Evolutionary conservation across 176 grass and related monocot species (phyloP), one percentile per base, ranked within the genome.

Genomic region (Aechmea fasciata): DNA sequence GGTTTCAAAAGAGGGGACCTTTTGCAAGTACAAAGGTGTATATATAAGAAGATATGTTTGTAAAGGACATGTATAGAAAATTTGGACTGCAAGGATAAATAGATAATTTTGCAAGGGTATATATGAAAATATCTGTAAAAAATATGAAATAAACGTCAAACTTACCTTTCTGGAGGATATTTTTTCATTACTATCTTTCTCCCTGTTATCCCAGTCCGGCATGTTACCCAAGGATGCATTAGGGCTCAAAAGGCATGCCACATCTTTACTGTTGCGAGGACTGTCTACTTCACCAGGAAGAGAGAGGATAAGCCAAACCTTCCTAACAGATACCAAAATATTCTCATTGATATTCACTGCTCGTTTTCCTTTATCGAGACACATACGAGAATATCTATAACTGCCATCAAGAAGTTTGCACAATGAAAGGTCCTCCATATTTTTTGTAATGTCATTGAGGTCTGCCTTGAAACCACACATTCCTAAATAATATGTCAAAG

Each of bases 341-440:
- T 87, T 84, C 69, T 93, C 89, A 81, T 87, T 87, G 1, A 65
- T 77, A 49, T 11, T 79, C 70, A 84, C 66, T 20, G 69, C 79
- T 74, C 79, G 92, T 77, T 87, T 90, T 73, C 79, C 89, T 73
- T 90, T 99, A 49, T 92, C 89, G 75, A 78, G 83, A 74, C 84
- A 83, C 70, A 83, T 54, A 72, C 74, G 70, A 64, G 74, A 81
- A 90, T 93, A 92, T 75, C 82, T 93, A 65, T 89, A 81, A 57
- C 78, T 92, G 49, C 79, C 84, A 68, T 85, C 70, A 1, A 99
- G 87, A 86, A 99, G 94, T 55, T 93, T 90, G 1, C 71, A 77
- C 71, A 99, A 74, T 11, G 84, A 73, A 23, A 83, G 77, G 26
- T 93, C 88, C 73, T 90, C 79, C 52, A 90, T 80, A 82, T 87